Evolutionary conservation across 2,329 filamentous ascomycete genomes (phyloP), one percentile per base, ranked within the genome.

Genomic region (Claviceps maximensis): DNA sequence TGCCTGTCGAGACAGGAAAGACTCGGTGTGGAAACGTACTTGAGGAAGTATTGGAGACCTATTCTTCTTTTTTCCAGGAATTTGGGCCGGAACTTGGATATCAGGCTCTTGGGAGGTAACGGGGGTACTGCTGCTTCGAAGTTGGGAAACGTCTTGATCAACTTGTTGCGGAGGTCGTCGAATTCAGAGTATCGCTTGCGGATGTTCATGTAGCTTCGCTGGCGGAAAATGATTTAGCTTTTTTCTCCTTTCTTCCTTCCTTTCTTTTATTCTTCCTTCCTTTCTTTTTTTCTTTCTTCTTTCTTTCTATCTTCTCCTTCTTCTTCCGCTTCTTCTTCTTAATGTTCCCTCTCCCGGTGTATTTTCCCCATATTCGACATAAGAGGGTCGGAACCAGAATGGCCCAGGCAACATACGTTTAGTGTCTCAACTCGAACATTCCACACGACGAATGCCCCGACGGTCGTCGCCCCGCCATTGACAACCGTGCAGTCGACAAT

Each of bases 401-500:
- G 7, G 3, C 17, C 9, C 9, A 9, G 12, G 10, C 29, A 38
- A 77, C 82, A 66, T 65, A 90, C 89, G 67, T 82, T 85, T 50
- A 97, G 72, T 3, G 89, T 96, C 66, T 93, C 83, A 46, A 98
- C 87, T 48, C 78, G 82, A 62, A 93, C 89, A 64, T 89, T 93
- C 87, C 88, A 98, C 8, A 95, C 89, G 1, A 96, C 88, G 71
- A 97, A 98, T 2, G 90, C 87, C n/a, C 91, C 91, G 29, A 82
- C 75, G 58, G 74, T 79, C 15, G 74, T 78, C 38, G 74, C 66
- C 57, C 76, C 75, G 50, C 77, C 74, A 55, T 80, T 78, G 47
- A 84, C 74, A 21, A 80, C 60, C 12, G 77, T 76, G 63, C 78
- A 70, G 61, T 80, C 77, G 40, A 74, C 71, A 44, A 84, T 74